Conservation (phyloP, 2,329 filamentous ascomycete species). For the Juglanconis oblonga region DNA sequence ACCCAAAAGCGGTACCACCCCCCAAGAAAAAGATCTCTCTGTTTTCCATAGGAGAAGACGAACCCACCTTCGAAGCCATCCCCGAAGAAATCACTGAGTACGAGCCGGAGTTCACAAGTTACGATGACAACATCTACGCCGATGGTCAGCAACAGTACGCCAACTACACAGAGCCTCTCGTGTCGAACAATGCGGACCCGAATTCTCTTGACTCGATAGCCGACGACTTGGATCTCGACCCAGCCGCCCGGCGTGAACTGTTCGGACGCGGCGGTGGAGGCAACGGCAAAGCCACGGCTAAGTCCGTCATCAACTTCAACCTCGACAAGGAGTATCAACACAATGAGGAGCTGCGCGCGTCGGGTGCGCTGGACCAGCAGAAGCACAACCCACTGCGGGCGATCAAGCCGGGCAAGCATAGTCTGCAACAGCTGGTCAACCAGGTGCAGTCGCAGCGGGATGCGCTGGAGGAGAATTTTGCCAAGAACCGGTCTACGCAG, state of each 20-base stretch:
- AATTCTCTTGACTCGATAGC: conserved; percentile 69
- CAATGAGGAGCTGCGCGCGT: conserved; percentile 73
- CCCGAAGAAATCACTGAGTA: conserved; percentile 31
- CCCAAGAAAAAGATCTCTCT: conserved; percentile 59
- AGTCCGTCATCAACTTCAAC: conserved; percentile 82
- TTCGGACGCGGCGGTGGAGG: conserved; percentile 66
- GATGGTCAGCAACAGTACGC: conserved; percentile 21
- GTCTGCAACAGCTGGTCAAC: conserved; percentile 80
- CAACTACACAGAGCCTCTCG: conserved; percentile 15
- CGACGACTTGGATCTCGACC: conserved; percentile 73
- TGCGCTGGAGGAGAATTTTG: conserved; percentile 89
- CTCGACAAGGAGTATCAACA: conserved; percentile 82
- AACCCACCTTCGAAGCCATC: conserved; percentile 23
- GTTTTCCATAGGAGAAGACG: conserved; percentile 60
- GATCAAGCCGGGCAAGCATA: conserved; percentile 87
- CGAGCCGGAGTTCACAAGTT: conserved; percentile 25
- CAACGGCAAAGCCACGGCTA: conserved; percentile 40
- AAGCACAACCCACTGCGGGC: conserved; percentile 79
- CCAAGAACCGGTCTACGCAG: conserved; percentile 73
- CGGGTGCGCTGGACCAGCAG: conserved; percentile 67
- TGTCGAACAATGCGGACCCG: neutral
- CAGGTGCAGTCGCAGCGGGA: conserved; percentile 80
- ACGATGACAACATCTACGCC: conserved; percentile 30
- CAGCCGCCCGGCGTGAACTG: conserved; percentile 74
- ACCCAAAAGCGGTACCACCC: conserved; percentile 16